Base-by-base conservation (phyloP, 306 rosid species). In the Comarum palustre region DNA sequence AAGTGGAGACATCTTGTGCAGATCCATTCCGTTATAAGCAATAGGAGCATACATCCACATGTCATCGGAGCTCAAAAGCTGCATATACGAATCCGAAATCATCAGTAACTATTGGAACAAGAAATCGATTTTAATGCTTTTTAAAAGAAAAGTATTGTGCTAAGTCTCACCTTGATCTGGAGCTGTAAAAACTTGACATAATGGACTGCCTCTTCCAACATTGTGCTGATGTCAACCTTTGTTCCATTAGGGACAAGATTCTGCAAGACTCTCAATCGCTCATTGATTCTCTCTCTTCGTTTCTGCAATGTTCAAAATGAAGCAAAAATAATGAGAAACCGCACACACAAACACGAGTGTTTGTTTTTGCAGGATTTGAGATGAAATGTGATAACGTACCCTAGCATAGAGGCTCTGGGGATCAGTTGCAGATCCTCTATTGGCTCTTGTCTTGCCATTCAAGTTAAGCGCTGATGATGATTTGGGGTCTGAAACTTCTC, bases 321-420 rank as follows among this genome's bases (percentile, higher is more conserved):
- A 16, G 6, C 16, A 13, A 2, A 19, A 24, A 2, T 51, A 11
- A 54, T 72, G 48, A 72, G 75, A 57, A 72, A 41, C 13, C 17
- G 7, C 38, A 64, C 4, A 8, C 16, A 36, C 4, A 38, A 3
- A 16, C 3, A 4, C 17, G 43, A 36, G 15, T n/a, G 17, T n/a
- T 19, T 38, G 47, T 63, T 63, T 63, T n/a, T 17, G 27, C 8
- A 36, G 10, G 47, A 63, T 17, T 8, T 63, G 7, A 34, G 68
- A 64, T 16, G 31, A 36, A 36, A 64, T 38, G 31, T 20, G 9
- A 61, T 17, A 27, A 2, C 68, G 5, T 85, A 94, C 99, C 90
- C 95, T 94, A 66, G 99, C 99, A 78, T 94, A 94, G 4, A 94
- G 90, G 70, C 97, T 94, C 63, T 94, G 99, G 20, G 97, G 97